Evolutionary conservation across 2,329 filamentous ascomycete species (phyloP), one percentile per base, ranked within the genome.

Genomic region (Botryotinia calthae): DNA sequence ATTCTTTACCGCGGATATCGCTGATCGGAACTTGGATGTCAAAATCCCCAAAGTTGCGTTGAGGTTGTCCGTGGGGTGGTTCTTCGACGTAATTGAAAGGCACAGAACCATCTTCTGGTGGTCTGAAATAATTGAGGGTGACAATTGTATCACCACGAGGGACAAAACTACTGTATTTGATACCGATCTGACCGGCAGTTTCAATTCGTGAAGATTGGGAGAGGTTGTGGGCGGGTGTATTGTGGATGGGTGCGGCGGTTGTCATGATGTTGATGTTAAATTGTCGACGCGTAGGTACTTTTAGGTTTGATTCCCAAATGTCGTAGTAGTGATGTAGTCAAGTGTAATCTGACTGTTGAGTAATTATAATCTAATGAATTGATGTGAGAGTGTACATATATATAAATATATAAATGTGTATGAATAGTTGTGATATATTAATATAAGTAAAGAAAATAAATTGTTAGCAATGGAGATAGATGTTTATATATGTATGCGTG

Each of bases 1-100:
- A 79, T 80, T 96, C 93, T 69, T 84, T 85, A 68, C 90, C 91
- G 70, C 94, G 92, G 78, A 95, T 86, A 83, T 98, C 94, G 74
- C 86, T 84, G 78, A 98, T 87, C 7, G 80, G 79, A 0, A 80
- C 78, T 62, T 78, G 37, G 8, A 79, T 70, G 28, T 79, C 74
- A 28, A 78, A 76, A 54, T 78, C 77, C 6, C 78, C 78, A 68
- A 76, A 81, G 54, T 81, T 81, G 31, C 78, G 74, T 46, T 77
- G 76, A 9, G 79, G 77, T 58, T 75, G 72, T 5, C 79, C 80
- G 14, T 74, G 73, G 1, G 79, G 78, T 63, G 76, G 77, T 10
- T 68, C 31, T 61, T 81, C 87, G 74, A 91, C 88, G 78, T 86
- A 89, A 78, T 87, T 85, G 82, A 83, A 88, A 4, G 89, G 88